Evolutionary conservation across 176 grass and related monocot genomes (phyloP).

Genomic region (Leersia perrieri): DNA sequence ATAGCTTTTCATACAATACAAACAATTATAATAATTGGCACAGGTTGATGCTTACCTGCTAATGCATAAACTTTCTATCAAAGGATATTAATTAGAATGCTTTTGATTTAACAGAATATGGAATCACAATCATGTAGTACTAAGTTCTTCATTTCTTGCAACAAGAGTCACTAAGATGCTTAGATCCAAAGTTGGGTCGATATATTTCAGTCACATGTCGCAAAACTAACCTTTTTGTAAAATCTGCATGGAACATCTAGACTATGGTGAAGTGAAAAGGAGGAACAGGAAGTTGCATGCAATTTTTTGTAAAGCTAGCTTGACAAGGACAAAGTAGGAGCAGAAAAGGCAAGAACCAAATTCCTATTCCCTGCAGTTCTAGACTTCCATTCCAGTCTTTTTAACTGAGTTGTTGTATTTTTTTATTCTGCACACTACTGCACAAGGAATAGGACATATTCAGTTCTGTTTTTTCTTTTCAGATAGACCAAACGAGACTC

Average conservation of each 20-base stretch:
- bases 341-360: slow-evolving; percentile 16
- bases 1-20: slow-evolving; percentile 27
- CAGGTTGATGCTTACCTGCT: slow-evolving; percentile 44
- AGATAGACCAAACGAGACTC: slow-evolving; percentile 9
- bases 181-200: slow-evolving; percentile 23
- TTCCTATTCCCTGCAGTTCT: neutral
- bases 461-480: neutral
- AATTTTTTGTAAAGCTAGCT: slow-evolving; percentile 35
- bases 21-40: slow-evolving; percentile 24
- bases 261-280: slow-evolving; percentile 33
- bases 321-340: slow-evolving; percentile 24
- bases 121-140: slow-evolving; percentile 14
- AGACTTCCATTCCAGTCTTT: neutral
- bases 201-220: slow-evolving; percentile 31
- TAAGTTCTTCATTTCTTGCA: slow-evolving; percentile 19
- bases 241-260: slow-evolving; percentile 27
- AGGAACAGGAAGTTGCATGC: slow-evolving; percentile 32
- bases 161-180: slow-evolving; percentile 31
- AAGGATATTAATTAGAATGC: slow-evolving; percentile 1
- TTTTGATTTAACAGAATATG: slow-evolving; percentile 23
- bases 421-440: neutral
- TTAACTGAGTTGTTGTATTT: neutral
- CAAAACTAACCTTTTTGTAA: slow-evolving; percentile 2
- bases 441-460: neutral
- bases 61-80: slow-evolving; percentile 24